Conservation (phyloP, 192 early-diverging fungal species). For the Chytriomyces sp. region DNA sequence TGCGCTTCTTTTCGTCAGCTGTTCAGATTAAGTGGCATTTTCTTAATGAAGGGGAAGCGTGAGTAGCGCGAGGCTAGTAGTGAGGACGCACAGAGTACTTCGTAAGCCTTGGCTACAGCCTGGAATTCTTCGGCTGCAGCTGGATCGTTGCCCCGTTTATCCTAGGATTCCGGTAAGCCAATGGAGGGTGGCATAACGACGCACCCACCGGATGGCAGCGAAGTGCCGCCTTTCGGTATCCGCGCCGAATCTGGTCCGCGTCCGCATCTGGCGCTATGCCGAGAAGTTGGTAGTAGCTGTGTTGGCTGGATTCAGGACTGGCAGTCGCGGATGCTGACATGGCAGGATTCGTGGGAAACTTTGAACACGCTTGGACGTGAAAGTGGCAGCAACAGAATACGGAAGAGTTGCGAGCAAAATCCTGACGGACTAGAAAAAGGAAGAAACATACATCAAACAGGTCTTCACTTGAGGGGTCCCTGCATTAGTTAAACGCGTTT, state of each 20-base stretch:
- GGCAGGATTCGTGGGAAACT: too few relatives aligned
- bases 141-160: conserved; percentile 56
- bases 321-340: too few relatives aligned
- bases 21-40: conserved; percentile 34
- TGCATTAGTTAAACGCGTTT: too few relatives aligned
- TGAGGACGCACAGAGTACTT: conserved; percentile 52
- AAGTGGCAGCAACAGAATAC: too few relatives aligned
- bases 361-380: too few relatives aligned
- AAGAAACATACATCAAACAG: too few relatives aligned
- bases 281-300: conserved; percentile 17
- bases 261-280: conserved; percentile 2
- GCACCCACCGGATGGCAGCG: too few relatives aligned
- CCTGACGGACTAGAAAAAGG: too few relatives aligned
- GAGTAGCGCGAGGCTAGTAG: not conserved
- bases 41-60: conserved; percentile 43
- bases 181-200: too few relatives aligned
- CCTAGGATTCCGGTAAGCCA: too few relatives aligned
- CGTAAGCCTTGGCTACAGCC: conserved; percentile 82
- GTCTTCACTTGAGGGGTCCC: too few relatives aligned
- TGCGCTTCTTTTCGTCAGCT: conserved; percentile 66
- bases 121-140: conserved; percentile 70
- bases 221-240: not conserved
- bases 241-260: conserved; percentile 17
- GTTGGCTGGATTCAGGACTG: not conserved
- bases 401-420: too few relatives aligned